Evolutionary conservation across 2,329 filamentous ascomycete species (phyloP), one percentile per base, ranked within the genome.

Genomic region (Rutstroemia sp.): DNA sequence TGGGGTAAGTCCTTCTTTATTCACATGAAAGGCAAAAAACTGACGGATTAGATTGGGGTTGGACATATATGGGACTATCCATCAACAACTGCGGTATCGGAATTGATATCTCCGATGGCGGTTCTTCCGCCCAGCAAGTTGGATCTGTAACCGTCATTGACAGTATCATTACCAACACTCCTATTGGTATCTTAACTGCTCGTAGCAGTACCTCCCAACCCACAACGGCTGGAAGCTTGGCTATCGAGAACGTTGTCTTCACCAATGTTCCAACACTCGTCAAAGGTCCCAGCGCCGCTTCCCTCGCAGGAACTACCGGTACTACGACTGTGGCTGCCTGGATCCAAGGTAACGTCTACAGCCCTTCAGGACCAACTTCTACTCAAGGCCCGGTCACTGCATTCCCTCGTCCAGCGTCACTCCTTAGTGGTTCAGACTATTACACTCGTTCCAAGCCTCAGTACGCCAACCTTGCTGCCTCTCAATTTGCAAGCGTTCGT

Each of bases 241-340:
- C 95, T 62, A 70, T 96, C 5, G 88, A 95, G 74, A 96, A 96
- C 63, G 88, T 94, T 40, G 88, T 95, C 72, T 89, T 96, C 72
- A 74, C 72, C 63, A 76, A 77, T 51, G 83, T 88, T 49, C 75
- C 78, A 3, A 77, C 79, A 17, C 88, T 88, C 25, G 80, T 96
- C 56, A 69, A 78, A 64, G 78, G 78, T 61, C 70, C 74, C 19
- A 76, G 74, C 60, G 84, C 82, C 42, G 74, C 78, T 46, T 71
- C 72, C 4, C 75, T 95, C 39, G 78, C 95, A 27, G 73, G 76
- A 1, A 86, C 86, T 64, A 50, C 54, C 14, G 89, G 88, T 58
- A 85, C 86, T 64, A 75, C 78, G 48, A 79, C 82, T 59, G 79
- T 96, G 58, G 71, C 74, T 4, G 84, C 83, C 12, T 97, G 87